These are phyloP conservation scores for Phialophora macrospora DNA, from an alignment of 2,329 filamentous ascomycete genomes.

Conservation along the genomic window DNA sequence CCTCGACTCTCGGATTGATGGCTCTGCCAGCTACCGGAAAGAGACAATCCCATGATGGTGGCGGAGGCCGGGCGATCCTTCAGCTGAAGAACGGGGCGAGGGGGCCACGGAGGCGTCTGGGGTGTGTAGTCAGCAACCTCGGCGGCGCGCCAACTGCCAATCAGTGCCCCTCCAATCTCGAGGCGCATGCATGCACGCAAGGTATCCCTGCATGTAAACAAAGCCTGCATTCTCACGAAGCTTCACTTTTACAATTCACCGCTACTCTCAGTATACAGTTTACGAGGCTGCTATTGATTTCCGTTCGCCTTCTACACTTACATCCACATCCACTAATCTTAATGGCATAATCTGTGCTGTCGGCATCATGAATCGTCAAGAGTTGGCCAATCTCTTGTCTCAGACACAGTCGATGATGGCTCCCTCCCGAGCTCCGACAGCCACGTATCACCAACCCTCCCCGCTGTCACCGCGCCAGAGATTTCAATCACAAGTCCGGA, in stretches of 20 bases:
- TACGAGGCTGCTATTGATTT: conserved; percentile 4
- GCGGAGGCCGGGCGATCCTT: not conserved
- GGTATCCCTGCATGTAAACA: conserved; percentile 18
- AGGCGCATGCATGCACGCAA: conserved; percentile 1
- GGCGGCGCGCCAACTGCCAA: not conserved
- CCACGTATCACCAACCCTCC: conserved; percentile 10
- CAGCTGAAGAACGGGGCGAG: not conserved
- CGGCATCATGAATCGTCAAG: conserved; percentile 28
- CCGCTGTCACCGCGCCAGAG: conserved; percentile 31
- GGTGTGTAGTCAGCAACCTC: conserved; percentile 7
- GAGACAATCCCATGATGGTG: not conserved
- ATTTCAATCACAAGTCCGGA: conserved; percentile 35
- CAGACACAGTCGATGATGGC: conserved; percentile 23
- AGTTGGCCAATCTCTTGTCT: conserved; percentile 30
- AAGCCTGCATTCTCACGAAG: conserved; percentile 1
- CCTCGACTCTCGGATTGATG: conserved; percentile 2
- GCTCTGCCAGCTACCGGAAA: conserved; percentile 9
- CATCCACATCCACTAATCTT: conserved; percentile 14
- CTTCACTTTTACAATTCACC: conserved; percentile 10
- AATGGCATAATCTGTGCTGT: conserved; percentile 21
- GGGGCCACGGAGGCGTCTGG: not conserved
- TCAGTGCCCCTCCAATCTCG: conserved; percentile 12
- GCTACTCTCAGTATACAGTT: conserved; percentile 11
- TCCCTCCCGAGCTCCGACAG: conserved; percentile 18
- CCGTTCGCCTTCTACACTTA: not conserved